A percentile compares a stretch with the other conserved stretches of the same genome.
These are phyloP conservation scores for Gaeumannomyces sp. DNA, from an alignment of 2,329 filamentous ascomycete genomes.

Conservation along the genomic window DNA sequence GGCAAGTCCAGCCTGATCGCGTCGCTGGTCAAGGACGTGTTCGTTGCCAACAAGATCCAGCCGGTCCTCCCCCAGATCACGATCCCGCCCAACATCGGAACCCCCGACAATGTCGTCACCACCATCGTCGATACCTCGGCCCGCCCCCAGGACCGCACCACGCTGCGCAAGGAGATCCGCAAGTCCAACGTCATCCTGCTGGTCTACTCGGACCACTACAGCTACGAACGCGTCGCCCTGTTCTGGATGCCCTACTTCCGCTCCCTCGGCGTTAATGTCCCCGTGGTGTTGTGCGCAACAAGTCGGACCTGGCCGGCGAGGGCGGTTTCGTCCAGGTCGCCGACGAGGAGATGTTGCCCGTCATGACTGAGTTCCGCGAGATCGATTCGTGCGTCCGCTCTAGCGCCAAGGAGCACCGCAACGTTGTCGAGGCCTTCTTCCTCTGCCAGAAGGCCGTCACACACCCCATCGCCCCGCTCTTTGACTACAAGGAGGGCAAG, in stretches of 20 bases:
- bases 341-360: conserved; percentile 94
- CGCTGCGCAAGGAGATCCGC: conserved; percentile 85
- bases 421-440: conserved; percentile 95
- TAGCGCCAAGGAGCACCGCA: conserved; percentile 84
- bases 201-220: conserved; percentile 98
- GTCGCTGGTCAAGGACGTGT: conserved; percentile 93
- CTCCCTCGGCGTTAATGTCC: conserved; percentile 95
- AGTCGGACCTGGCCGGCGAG: conserved; percentile 77
- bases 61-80: conserved; percentile 91
- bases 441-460: conserved; percentile 97
- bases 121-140: conserved; percentile 97
- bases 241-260: conserved; percentile 99
- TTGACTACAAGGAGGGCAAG: conserved; percentile 85
- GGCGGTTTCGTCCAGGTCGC: conserved; percentile 76
- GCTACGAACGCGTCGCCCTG: conserved; percentile 91
- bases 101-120: conserved; percentile 93
- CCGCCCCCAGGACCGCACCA: conserved; percentile 85
- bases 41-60: conserved; percentile 93
- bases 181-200: conserved; percentile 96
- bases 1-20: conserved; percentile 92
- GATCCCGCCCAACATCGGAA: conserved; percentile 86
- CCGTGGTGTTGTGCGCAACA: conserved; percentile 97
- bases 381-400: conserved; percentile 97
- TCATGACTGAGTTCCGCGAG: conserved; percentile 98
- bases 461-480: conserved; percentile 91